A percentile compares a stretch with the other conserved stretches of the same genome.
These are phyloP conservation scores for Mycena sanguinolenta DNA, from an alignment of 768 basidiomycete genomes.

Conservation along the genomic window DNA sequence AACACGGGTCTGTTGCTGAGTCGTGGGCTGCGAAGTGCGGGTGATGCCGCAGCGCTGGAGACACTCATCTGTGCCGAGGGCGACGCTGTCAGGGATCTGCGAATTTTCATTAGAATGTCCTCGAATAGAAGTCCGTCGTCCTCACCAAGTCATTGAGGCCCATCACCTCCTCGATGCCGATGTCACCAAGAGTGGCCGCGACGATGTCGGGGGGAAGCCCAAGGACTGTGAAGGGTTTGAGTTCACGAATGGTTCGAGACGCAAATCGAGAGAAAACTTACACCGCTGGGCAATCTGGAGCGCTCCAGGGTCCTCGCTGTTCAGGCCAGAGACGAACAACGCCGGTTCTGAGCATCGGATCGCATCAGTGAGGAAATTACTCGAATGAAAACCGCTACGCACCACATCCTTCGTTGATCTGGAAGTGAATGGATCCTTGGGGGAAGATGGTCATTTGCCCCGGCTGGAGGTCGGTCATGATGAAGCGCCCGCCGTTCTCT, in stretches of 20 bases:
- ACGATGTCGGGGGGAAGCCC: slow-evolving; percentile 36
- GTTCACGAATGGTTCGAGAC: background rate
- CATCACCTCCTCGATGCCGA: slow-evolving; percentile 32
- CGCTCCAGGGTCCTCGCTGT: slow-evolving; percentile 31
- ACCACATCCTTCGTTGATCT: slow-evolving; percentile 36
- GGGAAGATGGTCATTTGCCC: slow-evolving; percentile 33
- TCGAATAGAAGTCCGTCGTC: background rate
- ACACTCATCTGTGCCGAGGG: slow-evolving; percentile 31
- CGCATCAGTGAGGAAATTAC: background rate
- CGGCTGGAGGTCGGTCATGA: slow-evolving; percentile 32
- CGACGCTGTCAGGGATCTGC: slow-evolving; percentile 31
- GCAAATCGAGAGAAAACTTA: slow-evolving; percentile 10
- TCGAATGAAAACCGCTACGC: background rate
- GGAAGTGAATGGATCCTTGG: slow-evolving; percentile 35
- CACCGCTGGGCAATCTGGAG: slow-evolving; percentile 36
- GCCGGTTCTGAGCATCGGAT: slow-evolving; percentile 38
- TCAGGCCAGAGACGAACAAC: slow-evolving; percentile 34
- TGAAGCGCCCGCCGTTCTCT: slow-evolving; percentile 38
- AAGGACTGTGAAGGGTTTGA: slow-evolving; percentile 23
- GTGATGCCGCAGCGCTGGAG: slow-evolving; percentile 36
- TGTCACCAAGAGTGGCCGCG: slow-evolving; percentile 29
- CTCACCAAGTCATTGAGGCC: slow-evolving; percentile 21
- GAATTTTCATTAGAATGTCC: background rate
- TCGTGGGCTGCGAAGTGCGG: slow-evolving; percentile 20
- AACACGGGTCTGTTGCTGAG: slow-evolving; percentile 25